phyloP scores from a whole-genome alignment of 352 stramenopile genomes.

The Aphanomyces invadans region DNA sequence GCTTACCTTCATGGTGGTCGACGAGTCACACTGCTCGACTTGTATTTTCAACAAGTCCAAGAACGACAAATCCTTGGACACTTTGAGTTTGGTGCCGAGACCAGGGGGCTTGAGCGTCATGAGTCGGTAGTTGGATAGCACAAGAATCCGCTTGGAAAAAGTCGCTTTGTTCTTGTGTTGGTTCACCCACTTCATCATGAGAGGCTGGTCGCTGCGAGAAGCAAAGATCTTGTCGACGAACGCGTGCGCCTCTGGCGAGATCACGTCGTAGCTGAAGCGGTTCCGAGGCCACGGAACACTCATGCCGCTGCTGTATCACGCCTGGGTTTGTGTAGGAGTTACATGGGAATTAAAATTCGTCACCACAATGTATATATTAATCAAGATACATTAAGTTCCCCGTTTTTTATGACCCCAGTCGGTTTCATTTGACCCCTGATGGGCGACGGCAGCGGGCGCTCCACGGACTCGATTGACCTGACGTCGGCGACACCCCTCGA shows the following conservation, averaged over 20 bases:
- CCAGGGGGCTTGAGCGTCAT: conserved; percentile 1
- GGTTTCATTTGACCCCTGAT: no score
- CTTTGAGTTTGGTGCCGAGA: conserved; percentile 3
- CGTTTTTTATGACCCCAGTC: no score
- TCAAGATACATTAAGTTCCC: no score
- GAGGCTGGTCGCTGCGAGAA: background rate
- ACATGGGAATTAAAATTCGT: background rate
- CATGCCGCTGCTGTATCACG: background rate
- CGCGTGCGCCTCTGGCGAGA: conserved; percentile 3
- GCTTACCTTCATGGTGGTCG: conserved; percentile 3
- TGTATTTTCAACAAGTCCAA: conserved; percentile 17
- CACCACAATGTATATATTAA: no score
- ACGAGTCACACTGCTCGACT: background rate
- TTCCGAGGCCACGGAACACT: conserved; percentile 1
- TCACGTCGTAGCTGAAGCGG: background rate
- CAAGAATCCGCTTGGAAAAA: conserved; percentile 1
- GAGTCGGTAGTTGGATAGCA: background rate
- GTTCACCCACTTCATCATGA: conserved; percentile 1
- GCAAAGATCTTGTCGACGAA: conserved; percentile 6
- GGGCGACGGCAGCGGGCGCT: no score
- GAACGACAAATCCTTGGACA: conserved; percentile 15
- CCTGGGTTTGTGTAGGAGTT: background rate
- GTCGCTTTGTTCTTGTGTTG: conserved; percentile 6
- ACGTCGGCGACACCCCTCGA: no score
- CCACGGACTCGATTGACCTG: background rate